Evolutionary conservation across 306 rosid species (phyloP).

Genomic region (Phaseolus lunatus): DNA sequence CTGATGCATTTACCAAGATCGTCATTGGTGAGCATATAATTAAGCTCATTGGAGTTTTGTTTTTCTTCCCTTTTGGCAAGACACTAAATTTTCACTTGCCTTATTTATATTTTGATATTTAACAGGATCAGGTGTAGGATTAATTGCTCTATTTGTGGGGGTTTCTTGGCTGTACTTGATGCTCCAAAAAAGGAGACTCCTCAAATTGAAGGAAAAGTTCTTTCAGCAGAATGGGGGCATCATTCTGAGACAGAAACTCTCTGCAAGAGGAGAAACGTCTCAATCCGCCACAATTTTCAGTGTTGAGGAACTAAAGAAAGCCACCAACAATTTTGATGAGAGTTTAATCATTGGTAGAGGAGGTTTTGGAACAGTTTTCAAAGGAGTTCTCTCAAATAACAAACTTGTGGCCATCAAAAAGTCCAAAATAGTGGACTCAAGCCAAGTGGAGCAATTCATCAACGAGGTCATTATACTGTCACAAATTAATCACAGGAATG

Average conservation of each 20-base stretch:
- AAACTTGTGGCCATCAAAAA: constrained; percentile 48
- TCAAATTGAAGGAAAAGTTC: constrained; percentile 45
- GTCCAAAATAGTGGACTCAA: constrained; percentile 43
- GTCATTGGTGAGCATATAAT: constrained; percentile 6
- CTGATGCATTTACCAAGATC: not conserved
- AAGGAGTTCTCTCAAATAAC: constrained; percentile 31
- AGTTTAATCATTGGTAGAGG: constrained; percentile 28
- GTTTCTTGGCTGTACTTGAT: constrained; percentile 27
- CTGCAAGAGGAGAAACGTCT: not conserved
- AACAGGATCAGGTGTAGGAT: constrained; percentile 30
- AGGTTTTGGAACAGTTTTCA: constrained; percentile 51
- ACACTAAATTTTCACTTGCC: not conserved
- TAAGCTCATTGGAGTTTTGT: not conserved
- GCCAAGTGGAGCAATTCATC: constrained; percentile 51
- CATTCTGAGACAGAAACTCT: constrained; percentile 41
- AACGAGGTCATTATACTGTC: constrained; percentile 53
- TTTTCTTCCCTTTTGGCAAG: not conserved
- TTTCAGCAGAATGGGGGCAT: constrained; percentile 51
- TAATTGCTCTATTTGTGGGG: not conserved
- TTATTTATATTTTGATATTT: constrained; percentile 1
- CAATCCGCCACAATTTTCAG: constrained; percentile 32
- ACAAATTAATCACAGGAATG: constrained; percentile 49
- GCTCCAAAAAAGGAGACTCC: constrained; percentile 43
- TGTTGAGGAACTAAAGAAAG: constrained; percentile 40
- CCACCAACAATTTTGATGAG: constrained; percentile 51